Percentiles rank a stretch among this genome's conserved stretches.
Evolutionary conservation across 148 eudicot species (phyloP).

Genomic region (Talinum fruticosum): DNA sequence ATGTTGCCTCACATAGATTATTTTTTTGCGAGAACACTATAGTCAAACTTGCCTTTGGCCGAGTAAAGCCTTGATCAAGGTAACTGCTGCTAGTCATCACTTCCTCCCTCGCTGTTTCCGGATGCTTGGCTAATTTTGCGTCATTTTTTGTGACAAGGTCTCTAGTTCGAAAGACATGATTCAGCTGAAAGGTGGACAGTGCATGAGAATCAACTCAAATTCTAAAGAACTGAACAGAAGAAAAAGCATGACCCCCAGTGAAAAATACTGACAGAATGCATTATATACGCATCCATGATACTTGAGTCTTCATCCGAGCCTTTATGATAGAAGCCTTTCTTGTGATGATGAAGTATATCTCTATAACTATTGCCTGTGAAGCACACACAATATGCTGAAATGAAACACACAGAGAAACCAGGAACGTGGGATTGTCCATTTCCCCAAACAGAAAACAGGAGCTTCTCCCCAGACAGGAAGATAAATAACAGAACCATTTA

Average conservation of each 20-base stretch:
- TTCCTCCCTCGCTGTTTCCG: constrained; percentile 42
- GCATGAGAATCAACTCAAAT: neutral
- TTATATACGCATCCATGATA: constrained; percentile 81
- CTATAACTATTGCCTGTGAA: constrained; percentile 69
- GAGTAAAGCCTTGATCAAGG: constrained; percentile 88
- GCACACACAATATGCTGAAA: constrained; percentile 14
- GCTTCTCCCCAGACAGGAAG: neutral
- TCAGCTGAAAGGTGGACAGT: constrained; percentile 54
- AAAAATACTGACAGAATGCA: constrained; percentile 69
- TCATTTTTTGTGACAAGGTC: constrained; percentile 77
- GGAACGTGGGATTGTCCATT: neutral
- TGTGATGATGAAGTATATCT: constrained; percentile 86
- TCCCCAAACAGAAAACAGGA: neutral
- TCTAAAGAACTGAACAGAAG: neutral
- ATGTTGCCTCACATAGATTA: neutral
- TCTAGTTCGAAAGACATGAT: constrained; percentile 69
- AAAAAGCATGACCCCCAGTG: neutral
- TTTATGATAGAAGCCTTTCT: constrained; percentile 84
- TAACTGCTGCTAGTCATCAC: constrained; percentile 39
- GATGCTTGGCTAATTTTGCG: constrained; percentile 53
- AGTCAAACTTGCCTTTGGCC: constrained; percentile 68
- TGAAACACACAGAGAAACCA: constrained; percentile 1
- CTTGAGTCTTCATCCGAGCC: constrained; percentile 74
- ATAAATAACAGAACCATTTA: neutral
- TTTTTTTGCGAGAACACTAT: neutral